Conservation (phyloP, 306 rosid genomes). For the Cucumis melo region DNA sequence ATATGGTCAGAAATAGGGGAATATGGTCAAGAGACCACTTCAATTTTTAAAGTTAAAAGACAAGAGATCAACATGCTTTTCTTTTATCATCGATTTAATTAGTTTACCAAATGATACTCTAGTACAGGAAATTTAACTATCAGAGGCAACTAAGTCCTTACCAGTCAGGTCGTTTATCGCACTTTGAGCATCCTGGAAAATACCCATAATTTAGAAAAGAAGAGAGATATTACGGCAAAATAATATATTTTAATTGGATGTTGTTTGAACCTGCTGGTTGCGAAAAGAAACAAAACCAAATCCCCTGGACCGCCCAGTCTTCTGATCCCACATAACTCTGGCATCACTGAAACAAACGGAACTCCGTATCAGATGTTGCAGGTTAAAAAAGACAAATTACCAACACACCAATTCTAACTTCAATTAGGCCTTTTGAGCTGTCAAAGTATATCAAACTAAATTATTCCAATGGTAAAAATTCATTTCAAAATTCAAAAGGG, state of each 20-base stretch:
- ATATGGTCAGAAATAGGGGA: neutral
- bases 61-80: neutral
- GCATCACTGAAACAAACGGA: constrained; percentile 62
- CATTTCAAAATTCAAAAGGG: neutral
- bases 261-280: constrained; percentile 55
- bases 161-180: constrained; percentile 96
- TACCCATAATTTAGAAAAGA: neutral
- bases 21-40: neutral
- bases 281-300: constrained; percentile 98
- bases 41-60: neutral
- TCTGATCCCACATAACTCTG: constrained; percentile 99
- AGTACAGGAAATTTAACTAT: neutral
- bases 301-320: constrained; percentile 96
- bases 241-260: neutral
- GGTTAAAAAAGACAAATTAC: neutral
- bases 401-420: neutral
- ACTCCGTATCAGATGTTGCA: neutral
- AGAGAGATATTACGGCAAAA: neutral
- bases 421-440: neutral
- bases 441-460: neutral
- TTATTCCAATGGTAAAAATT: neutral
- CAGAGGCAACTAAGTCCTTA: constrained; percentile 18
- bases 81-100: neutral
- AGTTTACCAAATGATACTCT: neutral
- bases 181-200: constrained; percentile 86